phyloP scores from a whole-genome alignment of 164 flowering plant species.

The Dillenia suffruticosa region DNA sequence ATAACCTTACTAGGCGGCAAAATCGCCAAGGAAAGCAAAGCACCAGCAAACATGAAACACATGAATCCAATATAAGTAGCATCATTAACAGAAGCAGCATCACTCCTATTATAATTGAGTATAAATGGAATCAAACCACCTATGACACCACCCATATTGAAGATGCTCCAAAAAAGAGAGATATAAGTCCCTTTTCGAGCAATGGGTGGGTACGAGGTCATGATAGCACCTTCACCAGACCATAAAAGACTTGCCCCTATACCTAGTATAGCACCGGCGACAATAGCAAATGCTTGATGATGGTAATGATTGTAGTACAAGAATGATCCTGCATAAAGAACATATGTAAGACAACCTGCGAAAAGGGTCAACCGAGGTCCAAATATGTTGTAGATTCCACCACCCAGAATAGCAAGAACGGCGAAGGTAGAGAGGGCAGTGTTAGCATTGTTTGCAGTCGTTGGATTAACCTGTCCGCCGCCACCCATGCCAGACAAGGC shows the following conservation, averaged over 20 bases:
- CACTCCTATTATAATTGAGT: conserved; percentile 52
- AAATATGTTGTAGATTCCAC: conserved; percentile 78
- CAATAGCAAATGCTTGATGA: conserved; percentile 59
- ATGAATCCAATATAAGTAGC: conserved; percentile 42
- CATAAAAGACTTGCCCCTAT: conserved; percentile 90
- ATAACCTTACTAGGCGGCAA: conserved; percentile 60
- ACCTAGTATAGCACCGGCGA: conserved; percentile 79
- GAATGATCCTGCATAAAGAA: conserved; percentile 78
- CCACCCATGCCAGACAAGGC: conserved; percentile 97
- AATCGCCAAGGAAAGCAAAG: conserved; percentile 57
- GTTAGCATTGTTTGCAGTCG: conserved; percentile 85
- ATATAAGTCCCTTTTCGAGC: conserved; percentile 73
- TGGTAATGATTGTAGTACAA: conserved; percentile 74
- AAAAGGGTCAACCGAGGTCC: conserved; percentile 74
- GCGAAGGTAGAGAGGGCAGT: conserved; percentile 94
- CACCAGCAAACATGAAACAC: conserved; percentile 44
- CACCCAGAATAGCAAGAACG: conserved; percentile 79
- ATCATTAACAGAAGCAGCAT: conserved; percentile 70
- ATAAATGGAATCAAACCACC: conserved; percentile 88
- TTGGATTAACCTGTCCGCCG: conserved; percentile 78
- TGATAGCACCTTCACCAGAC: conserved; percentile 92
- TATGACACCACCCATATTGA: conserved; percentile 92
- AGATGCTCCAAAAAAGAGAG: conserved; percentile 82
- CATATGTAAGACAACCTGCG: conserved; percentile 71
- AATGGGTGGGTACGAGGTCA: conserved; percentile 85